These are phyloP conservation scores for Claviceps monticola DNA, from an alignment of 2,329 filamentous ascomycete species.

Conservation along the genomic window DNA sequence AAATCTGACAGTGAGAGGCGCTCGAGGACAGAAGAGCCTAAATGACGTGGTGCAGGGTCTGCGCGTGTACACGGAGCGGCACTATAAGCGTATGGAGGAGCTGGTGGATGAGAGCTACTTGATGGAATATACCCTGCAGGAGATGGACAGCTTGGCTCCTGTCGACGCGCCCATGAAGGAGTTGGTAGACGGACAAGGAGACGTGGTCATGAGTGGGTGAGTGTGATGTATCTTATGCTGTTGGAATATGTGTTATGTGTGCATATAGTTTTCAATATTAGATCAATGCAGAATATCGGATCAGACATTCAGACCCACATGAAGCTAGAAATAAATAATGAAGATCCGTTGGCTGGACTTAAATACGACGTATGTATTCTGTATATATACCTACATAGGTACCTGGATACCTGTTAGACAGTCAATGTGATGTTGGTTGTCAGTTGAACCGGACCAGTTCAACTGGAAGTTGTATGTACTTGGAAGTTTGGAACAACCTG, in stretches of 20 bases:
- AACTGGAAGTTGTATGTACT: too few species aligned
- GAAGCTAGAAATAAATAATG: not conserved
- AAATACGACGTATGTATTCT: too few species aligned
- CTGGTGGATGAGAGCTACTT: slow-evolving; percentile 88
- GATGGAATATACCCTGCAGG: slow-evolving; percentile 79
- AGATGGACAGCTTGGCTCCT: slow-evolving; percentile 69
- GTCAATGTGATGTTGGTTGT: too few species aligned
- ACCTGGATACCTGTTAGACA: too few species aligned
- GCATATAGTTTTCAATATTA: not conserved
- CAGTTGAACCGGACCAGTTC: too few species aligned
- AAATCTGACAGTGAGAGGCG: slow-evolving; percentile 47
- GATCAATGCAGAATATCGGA: not conserved
- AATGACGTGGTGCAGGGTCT: slow-evolving; percentile 81
- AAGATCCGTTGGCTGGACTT: too few species aligned
- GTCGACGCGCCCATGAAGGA: slow-evolving; percentile 20
- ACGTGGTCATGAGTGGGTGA: slow-evolving; percentile 5
- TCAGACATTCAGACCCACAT: not conserved
- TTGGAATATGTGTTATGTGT: not conserved
- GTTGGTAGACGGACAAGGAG: slow-evolving; percentile 18
- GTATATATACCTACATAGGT: not conserved
- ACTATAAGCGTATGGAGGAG: slow-evolving; percentile 82
- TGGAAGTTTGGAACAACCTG: too few species aligned
- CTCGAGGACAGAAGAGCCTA: slow-evolving; percentile 48
- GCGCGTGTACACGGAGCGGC: slow-evolving; percentile 79
- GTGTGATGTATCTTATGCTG: not conserved